A percentile compares a stretch with the other conserved stretches of the same genome.
Evolutionary conservation across 148 eudicot genomes (phyloP).

Genomic region (Vaccinium macrocarpon): DNA sequence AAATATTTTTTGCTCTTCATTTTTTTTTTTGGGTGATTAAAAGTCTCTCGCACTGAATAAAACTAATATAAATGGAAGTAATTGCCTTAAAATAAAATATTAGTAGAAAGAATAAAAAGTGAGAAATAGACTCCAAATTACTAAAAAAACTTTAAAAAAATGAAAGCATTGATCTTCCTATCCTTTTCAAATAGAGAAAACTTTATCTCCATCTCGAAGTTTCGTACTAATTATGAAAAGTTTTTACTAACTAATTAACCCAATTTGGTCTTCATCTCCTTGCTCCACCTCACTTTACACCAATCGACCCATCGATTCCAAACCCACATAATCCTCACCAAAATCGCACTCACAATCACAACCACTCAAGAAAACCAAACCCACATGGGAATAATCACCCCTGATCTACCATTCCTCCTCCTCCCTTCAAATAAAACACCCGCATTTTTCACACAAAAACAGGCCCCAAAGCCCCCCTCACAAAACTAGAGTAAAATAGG

Average conservation of each 20-base stretch:
- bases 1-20: too few relatives aligned
- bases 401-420: not conserved
- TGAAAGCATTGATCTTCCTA: too few relatives aligned
- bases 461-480: constrained; percentile 69
- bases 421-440: constrained; percentile 44
- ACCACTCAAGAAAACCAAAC: constrained; percentile 78
- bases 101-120: too few relatives aligned
- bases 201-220: too few relatives aligned
- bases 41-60: too few relatives aligned
- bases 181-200: too few relatives aligned
- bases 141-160: too few relatives aligned
- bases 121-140: too few relatives aligned
- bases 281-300: constrained; percentile 25
- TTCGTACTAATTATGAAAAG: not conserved
- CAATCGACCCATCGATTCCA: constrained; percentile 52
- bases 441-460: constrained; percentile 44
- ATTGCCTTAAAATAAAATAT: too few relatives aligned
- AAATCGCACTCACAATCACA: constrained; percentile 46
- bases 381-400: constrained; percentile 43
- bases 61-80: too few relatives aligned
- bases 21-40: too few relatives aligned
- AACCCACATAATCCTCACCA: constrained; percentile 68
- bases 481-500: constrained; percentile 48
- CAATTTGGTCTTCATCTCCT: constrained; percentile 10
- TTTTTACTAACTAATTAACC: not conserved